Base-by-base conservation (phyloP, 768 basidiomycete species). In the Cystoderma amianthinum region DNA sequence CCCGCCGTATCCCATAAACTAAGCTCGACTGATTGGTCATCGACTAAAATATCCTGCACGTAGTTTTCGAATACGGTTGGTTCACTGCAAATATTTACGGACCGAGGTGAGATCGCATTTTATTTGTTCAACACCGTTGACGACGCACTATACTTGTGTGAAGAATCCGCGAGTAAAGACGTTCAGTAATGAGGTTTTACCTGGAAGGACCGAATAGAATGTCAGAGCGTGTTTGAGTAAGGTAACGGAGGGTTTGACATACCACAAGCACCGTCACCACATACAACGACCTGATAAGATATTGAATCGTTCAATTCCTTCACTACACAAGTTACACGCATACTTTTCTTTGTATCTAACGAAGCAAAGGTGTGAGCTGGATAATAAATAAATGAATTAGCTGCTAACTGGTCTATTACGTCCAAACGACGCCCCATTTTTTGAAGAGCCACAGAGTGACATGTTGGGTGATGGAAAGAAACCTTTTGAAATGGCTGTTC, bases 1-100 rank as follows among this genome's bases (percentile, higher is more conserved):
- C 95, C 94, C 34, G 95, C 95, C 34, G 95, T 98, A 59, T 98
- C 95, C 95, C 95, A 98, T 48, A 98, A 58, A 57, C 91, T 90
- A 33, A 99, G 70, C 55, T 98, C 94, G 11, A 97, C 84, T 21
- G 76, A 60, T 51, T 90, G 84, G 23, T 90, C 91, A 49, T 97
- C 93, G 19, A 95, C 79, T 49, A 73, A 72, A 41, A 94, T 68
- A 49, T 93, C 88, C 58, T 94, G 88, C 9, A 95, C 92, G 54
- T 95, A 93, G 65, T 97, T 98, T 62, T 98, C 95, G 51, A 98
- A 98, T 3, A 98, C 94, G 18, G 90, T 93, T 4, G 86, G 90
- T 66, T 93, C 87, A 51, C 89, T 91, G 32, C 24, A 35, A 17
- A 16, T 5, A 16, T 19, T 18, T 30, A 32, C 16, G 32, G 10